phyloP scores from a whole-genome alignment of 768 basidiomycete species.

The Lenzites betulinus region DNA sequence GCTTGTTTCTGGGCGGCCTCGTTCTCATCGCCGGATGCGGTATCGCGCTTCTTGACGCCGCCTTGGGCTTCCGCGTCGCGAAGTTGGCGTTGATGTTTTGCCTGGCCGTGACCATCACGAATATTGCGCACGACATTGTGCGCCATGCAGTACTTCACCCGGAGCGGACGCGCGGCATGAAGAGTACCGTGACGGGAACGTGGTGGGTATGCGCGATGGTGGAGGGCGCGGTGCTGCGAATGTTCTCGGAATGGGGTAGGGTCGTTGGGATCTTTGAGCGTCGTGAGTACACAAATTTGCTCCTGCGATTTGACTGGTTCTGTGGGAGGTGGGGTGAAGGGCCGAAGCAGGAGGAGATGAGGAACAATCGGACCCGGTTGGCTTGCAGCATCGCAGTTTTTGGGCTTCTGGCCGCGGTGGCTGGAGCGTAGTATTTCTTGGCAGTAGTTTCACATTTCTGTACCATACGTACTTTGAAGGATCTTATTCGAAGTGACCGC shows the following conservation, averaged over 20 bases:
- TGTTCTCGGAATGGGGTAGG: slow-evolving; percentile 53
- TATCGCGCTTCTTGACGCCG: not conserved
- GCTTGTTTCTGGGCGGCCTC: slow-evolving; percentile 30
- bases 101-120: slow-evolving; percentile 39
- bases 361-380: slow-evolving; percentile 41
- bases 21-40: not conserved
- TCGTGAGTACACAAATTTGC: slow-evolving; percentile 41
- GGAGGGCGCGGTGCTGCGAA: slow-evolving; percentile 53
- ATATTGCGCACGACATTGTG: slow-evolving; percentile 51
- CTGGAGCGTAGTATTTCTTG: not conserved
- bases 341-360: slow-evolving; percentile 47
- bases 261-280: slow-evolving; percentile 46
- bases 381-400: not conserved
- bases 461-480: no score
- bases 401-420: not conserved
- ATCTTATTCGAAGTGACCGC: no score
- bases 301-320: slow-evolving; percentile 60
- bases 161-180: slow-evolving; percentile 35
- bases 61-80: not conserved
- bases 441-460: no score
- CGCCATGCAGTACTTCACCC: slow-evolving; percentile 48
- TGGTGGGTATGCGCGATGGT: slow-evolving; percentile 46
- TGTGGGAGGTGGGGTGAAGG: slow-evolving; percentile 40
- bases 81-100: slow-evolving; percentile 28
- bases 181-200: slow-evolving; percentile 37